A percentile compares a stretch with the other conserved stretches of the same genome.
These are phyloP conservation scores for Boeremia lycopersici DNA, from an alignment of 2,329 filamentous ascomycete species.

Conservation along the genomic window DNA sequence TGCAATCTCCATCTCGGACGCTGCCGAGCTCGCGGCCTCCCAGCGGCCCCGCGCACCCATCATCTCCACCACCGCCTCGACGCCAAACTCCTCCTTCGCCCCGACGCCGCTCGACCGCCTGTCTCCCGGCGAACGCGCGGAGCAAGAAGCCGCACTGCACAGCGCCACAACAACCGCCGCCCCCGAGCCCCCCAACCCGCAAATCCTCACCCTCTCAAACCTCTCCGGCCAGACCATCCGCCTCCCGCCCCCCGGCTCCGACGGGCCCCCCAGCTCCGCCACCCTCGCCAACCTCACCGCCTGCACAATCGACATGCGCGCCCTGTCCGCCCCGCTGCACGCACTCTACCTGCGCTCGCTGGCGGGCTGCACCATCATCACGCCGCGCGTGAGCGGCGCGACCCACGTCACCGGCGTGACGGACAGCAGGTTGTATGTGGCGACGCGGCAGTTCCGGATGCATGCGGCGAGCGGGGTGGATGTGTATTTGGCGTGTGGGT, in stretches of 20 bases:
- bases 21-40: slow-evolving; percentile 60
- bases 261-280: slow-evolving; percentile 71
- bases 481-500: slow-evolving; percentile 81
- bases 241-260: slow-evolving; percentile 72
- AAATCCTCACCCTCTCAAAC: slow-evolving; percentile 65
- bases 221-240: slow-evolving; percentile 76
- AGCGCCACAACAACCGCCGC: neutral
- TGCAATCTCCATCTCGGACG: slow-evolving; percentile 62
- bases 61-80: slow-evolving; percentile 45
- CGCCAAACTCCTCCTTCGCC: slow-evolving; percentile 50
- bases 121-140: slow-evolving; percentile 42
- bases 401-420: slow-evolving; percentile 79
- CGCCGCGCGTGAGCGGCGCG: slow-evolving; percentile 78
- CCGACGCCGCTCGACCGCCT: slow-evolving; percentile 48
- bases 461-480: slow-evolving; percentile 83
- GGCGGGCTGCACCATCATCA: slow-evolving; percentile 72
- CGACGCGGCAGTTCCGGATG: slow-evolving; percentile 86
- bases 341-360: slow-evolving; percentile 73
- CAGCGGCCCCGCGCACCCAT: slow-evolving; percentile 52
- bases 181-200: slow-evolving; percentile 8
- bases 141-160: slow-evolving; percentile 20
- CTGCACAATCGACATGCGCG: slow-evolving; percentile 82
- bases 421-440: slow-evolving; percentile 74
- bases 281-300: slow-evolving; percentile 70
- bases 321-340: slow-evolving; percentile 67